phyloP scores from a whole-genome alignment of 225 moss, liverwort and hornwort species.

The Rhytidiadelphus loreus region DNA sequence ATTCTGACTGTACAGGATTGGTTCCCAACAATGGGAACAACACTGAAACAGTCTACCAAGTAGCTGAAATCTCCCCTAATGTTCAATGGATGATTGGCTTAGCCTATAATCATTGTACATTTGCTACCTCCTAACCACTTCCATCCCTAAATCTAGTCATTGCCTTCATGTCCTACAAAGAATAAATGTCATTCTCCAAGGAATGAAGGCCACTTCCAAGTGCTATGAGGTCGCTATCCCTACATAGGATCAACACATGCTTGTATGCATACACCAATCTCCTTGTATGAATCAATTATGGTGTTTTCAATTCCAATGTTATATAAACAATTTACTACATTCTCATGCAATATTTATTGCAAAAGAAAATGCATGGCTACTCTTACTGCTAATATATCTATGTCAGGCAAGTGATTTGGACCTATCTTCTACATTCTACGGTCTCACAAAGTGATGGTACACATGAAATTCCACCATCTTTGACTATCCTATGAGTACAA shows the following conservation, averaged over 20 bases:
- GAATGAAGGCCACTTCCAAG: too few species aligned
- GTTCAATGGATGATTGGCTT: too few species aligned
- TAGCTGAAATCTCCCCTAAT: too few species aligned
- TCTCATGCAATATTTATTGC: background rate
- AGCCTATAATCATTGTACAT: too few species aligned
- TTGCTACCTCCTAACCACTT: too few species aligned
- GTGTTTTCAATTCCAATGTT: background rate
- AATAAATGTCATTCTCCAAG: too few species aligned
- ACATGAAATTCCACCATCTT: background rate
- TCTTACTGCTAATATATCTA: background rate
- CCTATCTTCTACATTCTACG: background rate
- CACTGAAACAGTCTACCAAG: too few species aligned
- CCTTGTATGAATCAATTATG: background rate
- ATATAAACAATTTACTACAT: background rate
- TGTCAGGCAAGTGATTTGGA: background rate
- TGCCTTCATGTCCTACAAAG: too few species aligned
- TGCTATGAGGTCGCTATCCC: background rate
- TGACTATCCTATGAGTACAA: background rate
- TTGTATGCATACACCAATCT: fast-evolving
- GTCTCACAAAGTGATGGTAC: background rate
- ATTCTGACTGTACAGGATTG: too few species aligned
- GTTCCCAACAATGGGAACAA: too few species aligned
- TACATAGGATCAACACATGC: background rate
- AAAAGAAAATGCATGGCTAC: background rate
- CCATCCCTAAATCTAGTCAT: too few species aligned